These are phyloP conservation scores for Saturnispora sekii DNA, from an alignment of 805 yeast genomes.

Conservation along the genomic window DNA sequence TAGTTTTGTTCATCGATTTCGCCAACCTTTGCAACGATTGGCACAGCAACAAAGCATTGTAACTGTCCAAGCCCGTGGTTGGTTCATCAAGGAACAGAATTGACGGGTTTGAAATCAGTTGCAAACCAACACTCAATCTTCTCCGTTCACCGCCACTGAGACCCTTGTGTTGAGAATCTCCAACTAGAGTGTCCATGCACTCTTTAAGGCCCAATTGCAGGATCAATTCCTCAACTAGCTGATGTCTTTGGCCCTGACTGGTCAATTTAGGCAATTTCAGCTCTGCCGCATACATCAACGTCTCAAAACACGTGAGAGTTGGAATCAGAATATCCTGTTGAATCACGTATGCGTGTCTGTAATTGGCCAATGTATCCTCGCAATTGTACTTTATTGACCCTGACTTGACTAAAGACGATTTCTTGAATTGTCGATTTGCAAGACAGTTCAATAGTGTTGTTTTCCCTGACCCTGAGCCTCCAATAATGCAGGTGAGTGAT, in stretches of 20 bases:
- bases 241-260: conserved; percentile 32
- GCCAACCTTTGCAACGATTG: conserved; percentile 52
- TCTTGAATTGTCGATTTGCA: conserved; percentile 35
- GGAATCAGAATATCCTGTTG: conserved; percentile 71
- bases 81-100: conserved; percentile 78
- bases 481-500: conserved; percentile 68
- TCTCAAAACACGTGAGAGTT: conserved; percentile 63
- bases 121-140: conserved; percentile 68
- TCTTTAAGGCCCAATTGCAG: conserved; percentile 57
- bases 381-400: conserved; percentile 40
- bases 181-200: conserved; percentile 50
- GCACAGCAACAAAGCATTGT: conserved; percentile 58
- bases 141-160: conserved; percentile 82
- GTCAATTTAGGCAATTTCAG: conserved; percentile 46
- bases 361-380: conserved; percentile 17
- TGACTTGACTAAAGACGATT: conserved; percentile 23
- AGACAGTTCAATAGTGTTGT: conserved; percentile 66
- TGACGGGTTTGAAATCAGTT: conserved; percentile 66
- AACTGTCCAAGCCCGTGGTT: conserved; percentile 79
- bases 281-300: conserved; percentile 61
- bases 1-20: conserved; percentile 47
- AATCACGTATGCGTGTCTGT: conserved; percentile 53
- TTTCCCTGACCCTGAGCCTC: conserved; percentile 84
- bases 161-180: conserved; percentile 43
- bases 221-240: conserved; percentile 50